A percentile compares a stretch with the other conserved stretches of the same genome.
Evolutionary conservation across 305 asterid genomes (phyloP).

Genomic region (Fraxinus sp.): DNA sequence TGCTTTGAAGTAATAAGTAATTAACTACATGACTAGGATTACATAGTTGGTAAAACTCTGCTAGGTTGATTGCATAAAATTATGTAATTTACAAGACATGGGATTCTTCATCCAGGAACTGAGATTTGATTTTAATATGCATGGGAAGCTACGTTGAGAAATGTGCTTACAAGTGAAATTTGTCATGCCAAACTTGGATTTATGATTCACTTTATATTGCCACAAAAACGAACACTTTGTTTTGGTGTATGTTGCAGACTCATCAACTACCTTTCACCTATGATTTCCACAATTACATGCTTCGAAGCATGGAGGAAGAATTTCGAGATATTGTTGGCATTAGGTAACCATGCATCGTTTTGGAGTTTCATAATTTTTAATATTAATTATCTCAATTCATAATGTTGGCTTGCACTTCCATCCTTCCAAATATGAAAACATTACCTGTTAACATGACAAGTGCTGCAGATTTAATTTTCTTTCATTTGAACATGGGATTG

Average conservation of each 20-base stretch:
- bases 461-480: neutral
- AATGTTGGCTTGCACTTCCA: neutral
- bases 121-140: neutral
- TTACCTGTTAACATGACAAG: neutral
- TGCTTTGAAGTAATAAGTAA: neutral
- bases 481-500: neutral
- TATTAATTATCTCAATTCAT: neutral
- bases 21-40: neutral
- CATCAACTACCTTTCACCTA: conserved; percentile 84
- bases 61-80: neutral
- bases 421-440: neutral
- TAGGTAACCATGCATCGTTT: conserved; percentile 45
- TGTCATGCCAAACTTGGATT: neutral
- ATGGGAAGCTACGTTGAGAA: neutral
- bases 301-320: conserved; percentile 97
- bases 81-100: neutral
- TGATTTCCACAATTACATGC: conserved; percentile 91
- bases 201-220: neutral
- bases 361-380: neutral
- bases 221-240: neutral
- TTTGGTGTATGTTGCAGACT: conserved; percentile 52
- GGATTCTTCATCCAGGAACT: neutral
- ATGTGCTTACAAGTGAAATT: neutral
- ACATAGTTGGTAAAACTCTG: neutral
- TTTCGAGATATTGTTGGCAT: conserved; percentile 93